Evolutionary conservation across 1,284 basidiomycete genomes (phyloP).

Genomic region (Kalmanozyma brasiliensis): DNA sequence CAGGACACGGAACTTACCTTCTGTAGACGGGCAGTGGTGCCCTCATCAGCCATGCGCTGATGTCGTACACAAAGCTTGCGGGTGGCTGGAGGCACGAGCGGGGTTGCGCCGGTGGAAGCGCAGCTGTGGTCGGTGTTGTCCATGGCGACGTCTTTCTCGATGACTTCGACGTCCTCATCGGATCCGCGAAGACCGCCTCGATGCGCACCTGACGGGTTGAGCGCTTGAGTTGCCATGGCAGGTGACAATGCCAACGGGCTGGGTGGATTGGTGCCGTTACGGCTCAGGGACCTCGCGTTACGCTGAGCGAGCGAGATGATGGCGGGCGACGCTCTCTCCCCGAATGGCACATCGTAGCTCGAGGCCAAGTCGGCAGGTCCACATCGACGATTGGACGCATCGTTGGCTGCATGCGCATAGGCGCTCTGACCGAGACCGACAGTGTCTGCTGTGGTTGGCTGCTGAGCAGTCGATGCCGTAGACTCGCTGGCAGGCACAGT

Average conservation of each 20-base stretch:
- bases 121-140: constrained; percentile 11
- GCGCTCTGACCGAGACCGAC: constrained; percentile 25
- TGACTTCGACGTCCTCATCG: constrained; percentile 36
- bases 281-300: constrained; percentile 26
- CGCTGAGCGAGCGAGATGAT: constrained; percentile 44
- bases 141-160: constrained; percentile 26
- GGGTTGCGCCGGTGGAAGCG: constrained; percentile 28
- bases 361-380: constrained; percentile 20
- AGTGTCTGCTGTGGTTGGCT: constrained; percentile 6
- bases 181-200: constrained; percentile 50
- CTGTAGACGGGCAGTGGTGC: constrained; percentile 90
- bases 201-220: constrained; percentile 41
- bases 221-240: constrained; percentile 11
- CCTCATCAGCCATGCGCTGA: constrained; percentile 97
- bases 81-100: constrained; percentile 47
- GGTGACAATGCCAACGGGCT: constrained; percentile 30
- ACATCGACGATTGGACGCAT: constrained; percentile 33
- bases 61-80: constrained; percentile 86
- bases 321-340: constrained; percentile 44
- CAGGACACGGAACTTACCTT: constrained; percentile 74
- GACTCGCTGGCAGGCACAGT: constrained; percentile 2
- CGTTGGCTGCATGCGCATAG: constrained; percentile 25
- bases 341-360: constrained; percentile 45
- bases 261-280: constrained; percentile 23
- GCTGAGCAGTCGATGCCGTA: constrained; percentile 12